Percentiles rank a stretch among this genome's conserved stretches.
phyloP scores from a whole-genome alignment of 495 filamentous ascomycete genomes.

The Annulohypoxylon nitens region DNA sequence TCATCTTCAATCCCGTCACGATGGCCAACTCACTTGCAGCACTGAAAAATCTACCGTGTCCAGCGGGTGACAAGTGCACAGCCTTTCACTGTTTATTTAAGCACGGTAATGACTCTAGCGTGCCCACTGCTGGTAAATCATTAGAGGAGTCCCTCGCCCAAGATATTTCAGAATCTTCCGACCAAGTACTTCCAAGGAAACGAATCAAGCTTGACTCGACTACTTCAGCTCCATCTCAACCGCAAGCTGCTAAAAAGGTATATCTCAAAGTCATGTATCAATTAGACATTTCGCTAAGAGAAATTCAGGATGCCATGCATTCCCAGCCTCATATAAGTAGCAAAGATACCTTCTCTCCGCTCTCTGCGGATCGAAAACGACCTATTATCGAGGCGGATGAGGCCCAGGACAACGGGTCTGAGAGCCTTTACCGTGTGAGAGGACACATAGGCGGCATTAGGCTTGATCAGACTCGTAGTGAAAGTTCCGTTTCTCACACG shows the following conservation, averaged over 20 bases:
- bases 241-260: background rate
- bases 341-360: background rate
- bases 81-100: constrained; percentile 57
- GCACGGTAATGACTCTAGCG: constrained; percentile 52
- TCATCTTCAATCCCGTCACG: constrained; percentile 28
- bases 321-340: background rate
- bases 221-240: constrained; percentile 24
- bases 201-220: constrained; percentile 45
- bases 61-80: constrained; percentile 64
- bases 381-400: background rate
- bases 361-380: constrained; percentile 13
- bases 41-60: constrained; percentile 76
- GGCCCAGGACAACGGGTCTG: background rate
- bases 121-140: constrained; percentile 5
- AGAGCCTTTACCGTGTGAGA: background rate
- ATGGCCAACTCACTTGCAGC: constrained; percentile 78
- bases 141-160: constrained; percentile 25
- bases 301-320: constrained; percentile 13
- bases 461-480: background rate
- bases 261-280: background rate
- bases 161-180: constrained; percentile 21
- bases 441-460: background rate
- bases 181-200: constrained; percentile 39
- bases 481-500: background rate
- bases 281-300: constrained; percentile 9